phyloP scores from a whole-genome alignment of 495 filamentous ascomycete genomes.

The Aspergillus funiculosus region DNA sequence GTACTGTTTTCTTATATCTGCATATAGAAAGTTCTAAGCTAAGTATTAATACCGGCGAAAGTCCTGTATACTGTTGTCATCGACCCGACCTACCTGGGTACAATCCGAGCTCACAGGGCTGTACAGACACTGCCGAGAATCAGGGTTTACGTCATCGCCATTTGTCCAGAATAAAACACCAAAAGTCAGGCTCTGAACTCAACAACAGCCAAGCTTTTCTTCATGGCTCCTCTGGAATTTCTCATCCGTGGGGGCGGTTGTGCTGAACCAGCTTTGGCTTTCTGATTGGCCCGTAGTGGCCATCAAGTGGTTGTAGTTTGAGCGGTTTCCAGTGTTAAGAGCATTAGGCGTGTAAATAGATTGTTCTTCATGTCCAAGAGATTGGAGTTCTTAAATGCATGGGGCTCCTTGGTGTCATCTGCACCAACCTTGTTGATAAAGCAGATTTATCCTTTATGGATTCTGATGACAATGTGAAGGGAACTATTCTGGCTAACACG shows the following conservation, averaged over 20 bases:
- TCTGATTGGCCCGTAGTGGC: conserved; percentile 30
- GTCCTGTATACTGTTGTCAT: too few species aligned
- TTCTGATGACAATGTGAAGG: conserved; percentile 19
- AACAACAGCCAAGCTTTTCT: too few species aligned
- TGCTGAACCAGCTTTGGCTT: conserved; percentile 33
- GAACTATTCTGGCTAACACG: conserved; percentile 28
- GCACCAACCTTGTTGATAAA: conserved; percentile 29
- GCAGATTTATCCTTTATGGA: conserved; percentile 33
- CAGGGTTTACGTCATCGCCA: too few species aligned
- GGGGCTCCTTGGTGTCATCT: conserved; percentile 34
- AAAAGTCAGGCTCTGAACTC: not conserved
- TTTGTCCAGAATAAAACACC: not conserved
- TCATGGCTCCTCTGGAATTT: conserved; percentile 22
- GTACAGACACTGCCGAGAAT: too few species aligned
- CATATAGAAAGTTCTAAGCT: too few species aligned
- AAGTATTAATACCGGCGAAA: too few species aligned
- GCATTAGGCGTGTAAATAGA: conserved; percentile 38
- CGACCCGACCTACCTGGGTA: too few species aligned
- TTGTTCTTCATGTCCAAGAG: conserved; percentile 33
- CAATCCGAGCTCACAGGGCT: too few species aligned
- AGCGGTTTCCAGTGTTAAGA: conserved; percentile 33
- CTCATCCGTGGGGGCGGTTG: conserved; percentile 41
- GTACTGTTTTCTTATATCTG: too few species aligned
- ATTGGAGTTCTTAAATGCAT: conserved; percentile 34
- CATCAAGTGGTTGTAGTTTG: conserved; percentile 40